These are phyloP conservation scores for Scenedesmus sp. DNA, from an alignment of 163 green algal species.

Conservation along the genomic window DNA sequence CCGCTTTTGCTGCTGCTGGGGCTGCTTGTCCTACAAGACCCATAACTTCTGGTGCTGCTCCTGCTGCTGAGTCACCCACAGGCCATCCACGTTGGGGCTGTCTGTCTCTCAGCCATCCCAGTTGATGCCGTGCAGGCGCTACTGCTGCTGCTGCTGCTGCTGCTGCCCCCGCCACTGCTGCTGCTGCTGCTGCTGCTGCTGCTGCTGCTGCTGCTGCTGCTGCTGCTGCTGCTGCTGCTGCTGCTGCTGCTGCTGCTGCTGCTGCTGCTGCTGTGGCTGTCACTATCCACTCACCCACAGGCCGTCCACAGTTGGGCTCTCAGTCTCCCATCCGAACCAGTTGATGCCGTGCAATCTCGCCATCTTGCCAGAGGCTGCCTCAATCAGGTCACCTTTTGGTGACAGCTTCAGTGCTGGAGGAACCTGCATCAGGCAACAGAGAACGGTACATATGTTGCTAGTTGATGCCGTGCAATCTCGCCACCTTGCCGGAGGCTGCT, in stretches of 20 bases:
- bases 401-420: neutral
- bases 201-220: neutral
- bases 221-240: neutral
- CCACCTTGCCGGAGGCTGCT: neutral
- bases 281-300: conserved; percentile 36
- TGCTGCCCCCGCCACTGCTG: too few relatives aligned
- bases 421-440: too few relatives aligned
- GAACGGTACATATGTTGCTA: too few relatives aligned
- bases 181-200: too few relatives aligned
- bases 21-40: too few relatives aligned
- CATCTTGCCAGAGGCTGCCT: neutral
- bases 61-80: neutral
- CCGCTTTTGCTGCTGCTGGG: too few relatives aligned
- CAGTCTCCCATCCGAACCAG: conserved; percentile 43
- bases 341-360: conserved; percentile 31
- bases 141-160: too few relatives aligned
- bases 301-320: conserved; percentile 33
- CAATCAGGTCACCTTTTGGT: neutral
- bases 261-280: neutral
- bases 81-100: neutral
- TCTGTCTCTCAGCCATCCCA: too few relatives aligned
- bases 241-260: neutral
- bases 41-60: neutral
- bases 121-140: too few relatives aligned
- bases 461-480: conserved; percentile 32